Evolutionary conservation across 164 flowering plant genomes (phyloP).

Genomic region (Vitis rotundifolia): DNA sequence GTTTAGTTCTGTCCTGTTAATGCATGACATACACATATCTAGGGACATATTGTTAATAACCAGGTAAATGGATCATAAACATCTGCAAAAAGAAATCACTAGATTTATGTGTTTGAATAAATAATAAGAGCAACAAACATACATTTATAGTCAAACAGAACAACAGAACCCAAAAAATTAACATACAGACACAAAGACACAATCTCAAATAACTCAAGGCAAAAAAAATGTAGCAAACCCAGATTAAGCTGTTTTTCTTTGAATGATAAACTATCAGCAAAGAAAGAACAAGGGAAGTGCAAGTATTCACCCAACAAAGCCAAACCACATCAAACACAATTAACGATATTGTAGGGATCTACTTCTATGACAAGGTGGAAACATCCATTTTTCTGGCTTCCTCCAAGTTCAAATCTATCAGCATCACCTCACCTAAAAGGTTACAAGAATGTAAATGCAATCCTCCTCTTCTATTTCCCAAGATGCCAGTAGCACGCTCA

Average conservation of each 20-base stretch:
- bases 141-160: background rate
- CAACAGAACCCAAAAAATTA: no score
- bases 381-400: background rate
- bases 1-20: slow-evolving; percentile 4
- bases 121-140: background rate
- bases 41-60: background rate
- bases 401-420: background rate
- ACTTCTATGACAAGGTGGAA: background rate
- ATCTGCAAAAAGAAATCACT: background rate
- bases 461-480: background rate
- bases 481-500: background rate
- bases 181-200: no score
- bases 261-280: background rate
- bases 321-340: background rate
- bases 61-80: background rate
- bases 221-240: no score
- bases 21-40: background rate
- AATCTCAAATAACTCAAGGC: no score
- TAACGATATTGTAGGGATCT: background rate
- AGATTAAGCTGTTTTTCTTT: no score
- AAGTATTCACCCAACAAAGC: background rate
- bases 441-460: background rate
- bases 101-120: background rate
- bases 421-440: background rate
- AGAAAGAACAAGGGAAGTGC: background rate